Base-by-base conservation (phyloP, 345 rosid genomes). In the Salix caprea region DNA sequence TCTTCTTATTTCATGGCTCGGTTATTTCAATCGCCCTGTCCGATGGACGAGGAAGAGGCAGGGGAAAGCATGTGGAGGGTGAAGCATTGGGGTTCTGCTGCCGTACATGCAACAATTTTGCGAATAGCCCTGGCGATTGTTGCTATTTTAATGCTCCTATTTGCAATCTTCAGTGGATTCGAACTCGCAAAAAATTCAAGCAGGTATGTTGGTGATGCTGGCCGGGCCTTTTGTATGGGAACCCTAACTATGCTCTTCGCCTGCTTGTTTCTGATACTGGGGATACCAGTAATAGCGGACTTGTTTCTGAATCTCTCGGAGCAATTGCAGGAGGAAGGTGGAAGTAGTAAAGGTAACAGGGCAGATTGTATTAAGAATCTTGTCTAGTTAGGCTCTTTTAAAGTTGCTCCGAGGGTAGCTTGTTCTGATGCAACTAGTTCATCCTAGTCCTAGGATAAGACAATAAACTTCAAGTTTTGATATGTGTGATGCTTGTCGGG, bases 281-380 rank as follows among this genome's bases (percentile, higher is more conserved):
- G 85, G 15, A 61, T 87, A 42, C 82, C 85, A 5, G 77, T 83
- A 3, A 60, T 83, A 0, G 85, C 83, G 13, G 84, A 76, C 76
- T 71, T 78, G 56, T 74, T 87, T 54, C 70, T 82, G 16, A 76
- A 76, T 71, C 54, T 87, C 65, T 76, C 86, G 1, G 77, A 86
- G 6, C 83, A 50, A 64, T 71, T 78, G 78, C 85, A 81, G 28
- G 75, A 74, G 30, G 76, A 66, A n/a, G 40, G 72, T 14, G 72
- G 73, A 26, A 24, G 46, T 32, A 72, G 60, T 39, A 73, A 77
- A 75, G 86, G 85, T 80, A 72, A 68, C 30, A 50, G 16, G 18
- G 46, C 7, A 19, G 69, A 64, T 34, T 67, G 70, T 39, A 39
- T 34, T 32, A 1, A 5, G 40, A 9, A 30, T 68, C 54, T 46